Evolutionary conservation across 2,329 filamentous ascomycete species (phyloP).

Genomic region (Penicillium polonicum): DNA sequence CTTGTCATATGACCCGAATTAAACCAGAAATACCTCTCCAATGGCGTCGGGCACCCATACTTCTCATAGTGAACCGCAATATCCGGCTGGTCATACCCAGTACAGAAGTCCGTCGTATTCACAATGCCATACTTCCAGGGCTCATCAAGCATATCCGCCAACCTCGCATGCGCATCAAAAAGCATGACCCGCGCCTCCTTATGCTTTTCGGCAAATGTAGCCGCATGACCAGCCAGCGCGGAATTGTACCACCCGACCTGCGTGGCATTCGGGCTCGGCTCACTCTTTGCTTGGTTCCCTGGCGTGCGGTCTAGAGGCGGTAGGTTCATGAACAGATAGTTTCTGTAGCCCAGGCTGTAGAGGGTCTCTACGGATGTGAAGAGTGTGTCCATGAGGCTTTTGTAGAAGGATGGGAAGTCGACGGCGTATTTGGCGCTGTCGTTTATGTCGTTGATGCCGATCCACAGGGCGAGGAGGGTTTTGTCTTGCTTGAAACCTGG

Average conservation of each 20-base stretch:
- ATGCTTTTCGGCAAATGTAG: constrained; percentile 35
- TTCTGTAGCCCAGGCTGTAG: constrained; percentile 45
- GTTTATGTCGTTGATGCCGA: constrained; percentile 58
- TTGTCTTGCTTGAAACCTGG: constrained; percentile 33
- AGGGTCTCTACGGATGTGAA: constrained; percentile 45
- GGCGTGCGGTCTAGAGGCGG: constrained; percentile 52
- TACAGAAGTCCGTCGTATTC: constrained; percentile 49
- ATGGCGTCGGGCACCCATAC: constrained; percentile 47
- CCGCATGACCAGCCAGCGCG: constrained; percentile 37
- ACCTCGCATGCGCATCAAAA: constrained; percentile 47
- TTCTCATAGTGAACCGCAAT: constrained; percentile 43
- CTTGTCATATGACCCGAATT: constrained; percentile 50
- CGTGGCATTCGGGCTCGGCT: constrained; percentile 46
- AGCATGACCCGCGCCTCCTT: constrained; percentile 40
- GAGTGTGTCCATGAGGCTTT: constrained; percentile 42
- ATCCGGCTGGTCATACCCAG: constrained; percentile 48
- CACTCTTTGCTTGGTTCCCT: constrained; percentile 33
- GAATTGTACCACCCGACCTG: constrained; percentile 50
- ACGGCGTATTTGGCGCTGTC: constrained; percentile 49
- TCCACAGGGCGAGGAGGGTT: constrained; percentile 54
- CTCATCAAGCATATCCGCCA: constrained; percentile 46
- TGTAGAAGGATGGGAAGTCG: constrained; percentile 49
- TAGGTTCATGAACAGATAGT: constrained; percentile 53
- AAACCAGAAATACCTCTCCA: constrained; percentile 51
- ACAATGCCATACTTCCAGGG: constrained; percentile 44